Evolutionary conservation across 257 asterid species (phyloP), one percentile per base, ranked within the genome.

Genomic region (Solanum verrucosum): DNA sequence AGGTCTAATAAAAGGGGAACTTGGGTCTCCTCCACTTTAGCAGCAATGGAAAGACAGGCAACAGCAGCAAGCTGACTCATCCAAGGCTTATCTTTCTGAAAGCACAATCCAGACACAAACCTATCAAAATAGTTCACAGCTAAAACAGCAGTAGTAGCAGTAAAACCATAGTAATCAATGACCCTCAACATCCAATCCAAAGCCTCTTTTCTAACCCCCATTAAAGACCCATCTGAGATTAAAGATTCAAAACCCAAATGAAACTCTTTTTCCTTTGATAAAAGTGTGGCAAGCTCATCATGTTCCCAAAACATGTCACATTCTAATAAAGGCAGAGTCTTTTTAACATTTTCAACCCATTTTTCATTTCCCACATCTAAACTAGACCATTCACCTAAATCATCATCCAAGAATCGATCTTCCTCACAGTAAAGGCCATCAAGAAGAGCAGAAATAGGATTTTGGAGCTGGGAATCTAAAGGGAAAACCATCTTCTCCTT

Each of bases 31-130:
- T 97, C 99, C 91, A 97, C 92, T 87, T 97, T 97, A 0, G 99
- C 98, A 92, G 99, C 99, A n/a, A 97, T 82, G 8, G 98, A 97
- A 82, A 97, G 96, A 83, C 98, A 97, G 72, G 99, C 98, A 29
- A 97, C 99, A 49, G 98, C 95, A 85, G 94, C 94, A 84, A 97
- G 92, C 89, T 96, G 99, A 89, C 95, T 91, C 98, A 93, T 96
- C 99, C 99, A 97, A 31, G 98, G 98, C 94, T 94, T 95, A 93
- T 96, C 99, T 44, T 88, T 93, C 95, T 95, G 96, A 86, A 96
- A 94, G 87, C 90, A 91, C 25, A 78, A 67, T 89, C 96, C 94
- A 1, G 94, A 83, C 18, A 96, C 33, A 84, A 94, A 95, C 90
- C 98, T 92, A 91, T 96, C 98, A 37, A 88, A 96, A 78, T 94